phyloP scores from a whole-genome alignment of 2,329 filamentous ascomycete genomes.

The Myotisia sp. region DNA sequence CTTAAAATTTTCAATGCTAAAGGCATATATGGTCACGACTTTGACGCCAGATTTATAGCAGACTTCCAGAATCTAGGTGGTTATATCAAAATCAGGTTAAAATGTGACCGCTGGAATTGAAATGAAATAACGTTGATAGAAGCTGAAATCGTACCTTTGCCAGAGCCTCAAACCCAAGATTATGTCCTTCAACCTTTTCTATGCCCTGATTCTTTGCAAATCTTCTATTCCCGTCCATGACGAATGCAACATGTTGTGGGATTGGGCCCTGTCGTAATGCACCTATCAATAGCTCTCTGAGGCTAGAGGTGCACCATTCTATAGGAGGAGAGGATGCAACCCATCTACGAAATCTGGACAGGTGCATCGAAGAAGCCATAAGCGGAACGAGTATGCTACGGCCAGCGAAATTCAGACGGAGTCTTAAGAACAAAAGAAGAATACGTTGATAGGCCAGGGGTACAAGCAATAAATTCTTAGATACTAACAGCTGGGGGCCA shows the following conservation, averaged over 20 bases:
- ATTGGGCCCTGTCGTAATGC: constrained; percentile 81
- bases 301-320: constrained; percentile 68
- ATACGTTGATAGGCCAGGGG: constrained; percentile 1
- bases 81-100: background rate
- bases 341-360: constrained; percentile 55
- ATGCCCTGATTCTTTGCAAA: constrained; percentile 84
- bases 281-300: constrained; percentile 76
- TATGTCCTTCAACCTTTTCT: constrained; percentile 92
- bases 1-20: constrained; percentile 98
- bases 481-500: no score
- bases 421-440: background rate
- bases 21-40: constrained; percentile 94
- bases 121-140: background rate
- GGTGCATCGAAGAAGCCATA: constrained; percentile 41
- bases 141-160: constrained; percentile 47
- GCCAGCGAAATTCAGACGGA: no score
- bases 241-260: constrained; percentile 92
- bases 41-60: constrained; percentile 97
- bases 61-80: constrained; percentile 87
- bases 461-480: no score
- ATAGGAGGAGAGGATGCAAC: constrained; percentile 76
- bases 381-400: no score
- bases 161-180: constrained; percentile 86
- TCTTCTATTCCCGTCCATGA: constrained; percentile 95
- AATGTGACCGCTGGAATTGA: background rate